phyloP scores from a whole-genome alignment of 2,329 filamentous ascomycete genomes.

The Fusarium napiforme region DNA sequence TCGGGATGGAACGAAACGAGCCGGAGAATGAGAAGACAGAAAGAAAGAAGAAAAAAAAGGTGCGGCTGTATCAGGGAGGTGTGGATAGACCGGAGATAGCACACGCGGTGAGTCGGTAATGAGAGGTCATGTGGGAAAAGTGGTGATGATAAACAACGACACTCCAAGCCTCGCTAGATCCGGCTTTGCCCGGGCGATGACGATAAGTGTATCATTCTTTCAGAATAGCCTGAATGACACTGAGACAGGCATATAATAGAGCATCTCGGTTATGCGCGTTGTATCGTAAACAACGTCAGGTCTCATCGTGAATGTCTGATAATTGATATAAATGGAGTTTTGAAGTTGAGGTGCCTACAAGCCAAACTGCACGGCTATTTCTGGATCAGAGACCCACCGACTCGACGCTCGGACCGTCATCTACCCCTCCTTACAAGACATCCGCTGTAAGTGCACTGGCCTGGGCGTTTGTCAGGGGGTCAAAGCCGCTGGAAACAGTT shows the following conservation, averaged over 20 bases:
- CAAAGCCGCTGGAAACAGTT: slow-evolving; percentile 18
- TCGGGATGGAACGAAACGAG: slow-evolving; percentile 37
- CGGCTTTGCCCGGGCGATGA: slow-evolving; percentile 32
- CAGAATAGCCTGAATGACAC: neutral
- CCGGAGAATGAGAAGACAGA: slow-evolving; percentile 7
- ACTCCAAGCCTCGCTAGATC: slow-evolving; percentile 17
- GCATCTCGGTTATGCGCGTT: neutral
- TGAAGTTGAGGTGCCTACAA: slow-evolving; percentile 9
- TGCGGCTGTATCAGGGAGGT: slow-evolving; percentile 17
- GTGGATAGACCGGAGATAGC: slow-evolving; percentile 23
- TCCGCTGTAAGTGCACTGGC: slow-evolving; percentile 17
- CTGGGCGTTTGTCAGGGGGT: slow-evolving; percentile 18
- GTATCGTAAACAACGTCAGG: neutral
- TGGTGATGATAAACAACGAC: slow-evolving; percentile 31
- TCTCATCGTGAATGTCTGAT: slow-evolving; percentile 2
- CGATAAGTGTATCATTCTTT: neutral
- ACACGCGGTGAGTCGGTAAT: slow-evolving; percentile 11
- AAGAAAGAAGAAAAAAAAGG: neutral
- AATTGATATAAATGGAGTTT: slow-evolving; percentile 29
- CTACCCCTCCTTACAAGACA: slow-evolving; percentile 3
- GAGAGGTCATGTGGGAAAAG: slow-evolving; percentile 40
- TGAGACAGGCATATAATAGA: slow-evolving; percentile 11
- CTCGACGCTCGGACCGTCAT: slow-evolving; percentile 28
- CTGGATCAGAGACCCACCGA: slow-evolving; percentile 28
- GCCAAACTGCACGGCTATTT: slow-evolving; percentile 31